phyloP scores from a whole-genome alignment of 805 yeast species.

The Myxozyma vanderwaltii region DNA sequence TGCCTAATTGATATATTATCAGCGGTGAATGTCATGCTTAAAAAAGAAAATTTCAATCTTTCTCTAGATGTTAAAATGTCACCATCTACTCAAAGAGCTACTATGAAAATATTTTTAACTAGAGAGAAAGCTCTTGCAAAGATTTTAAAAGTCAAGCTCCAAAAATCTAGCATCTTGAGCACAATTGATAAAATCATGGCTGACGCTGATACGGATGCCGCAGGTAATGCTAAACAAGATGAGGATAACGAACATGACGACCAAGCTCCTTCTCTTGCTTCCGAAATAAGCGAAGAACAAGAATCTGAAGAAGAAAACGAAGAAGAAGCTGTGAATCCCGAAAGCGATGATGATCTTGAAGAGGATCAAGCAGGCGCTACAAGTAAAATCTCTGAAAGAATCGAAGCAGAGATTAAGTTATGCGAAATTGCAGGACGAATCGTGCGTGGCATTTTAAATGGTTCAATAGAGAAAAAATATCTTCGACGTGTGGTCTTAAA shows the following conservation, averaged over 20 bases:
- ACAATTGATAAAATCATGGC: slow-evolving; percentile 9
- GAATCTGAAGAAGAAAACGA: slow-evolving; percentile 3
- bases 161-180: neutral
- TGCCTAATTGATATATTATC: slow-evolving; percentile 19
- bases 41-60: slow-evolving; percentile 7
- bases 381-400: neutral
- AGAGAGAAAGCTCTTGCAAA: slow-evolving; percentile 15
- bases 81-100: slow-evolving; percentile 11
- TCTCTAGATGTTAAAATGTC: slow-evolving; percentile 1
- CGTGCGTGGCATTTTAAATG: slow-evolving; percentile 21
- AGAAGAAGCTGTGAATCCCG: neutral
- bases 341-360: slow-evolving; percentile 5
- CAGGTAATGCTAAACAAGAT: neutral
- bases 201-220: neutral
- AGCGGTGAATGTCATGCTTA: slow-evolving; percentile 10
- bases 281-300: slow-evolving; percentile 8
- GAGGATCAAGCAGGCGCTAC: slow-evolving; percentile 17
- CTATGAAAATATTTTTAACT: slow-evolving; percentile 13
- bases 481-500: slow-evolving; percentile 10
- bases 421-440: slow-evolving; percentile 27
- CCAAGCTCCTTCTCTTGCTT: neutral
- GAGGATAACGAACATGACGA: slow-evolving; percentile 4
- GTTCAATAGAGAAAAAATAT: slow-evolving; percentile 9
- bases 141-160: slow-evolving; percentile 9
- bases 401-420: slow-evolving; percentile 19